phyloP scores from a whole-genome alignment of 1,284 basidiomycete species.

The Ustilago bromivora region DNA sequence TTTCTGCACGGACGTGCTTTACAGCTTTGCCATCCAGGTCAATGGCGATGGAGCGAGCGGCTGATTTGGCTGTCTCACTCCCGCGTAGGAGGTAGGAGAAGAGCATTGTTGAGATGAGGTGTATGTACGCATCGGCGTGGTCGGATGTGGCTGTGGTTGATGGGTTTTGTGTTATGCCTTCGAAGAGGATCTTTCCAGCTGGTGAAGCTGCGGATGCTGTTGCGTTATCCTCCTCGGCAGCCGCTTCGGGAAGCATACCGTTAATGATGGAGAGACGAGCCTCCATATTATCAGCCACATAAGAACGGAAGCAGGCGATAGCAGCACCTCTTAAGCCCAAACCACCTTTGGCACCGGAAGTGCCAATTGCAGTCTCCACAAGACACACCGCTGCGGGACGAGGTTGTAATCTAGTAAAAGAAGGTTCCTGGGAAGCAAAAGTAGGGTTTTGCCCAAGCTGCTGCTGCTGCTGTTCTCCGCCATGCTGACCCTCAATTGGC shows the following conservation, averaged over 20 bases:
- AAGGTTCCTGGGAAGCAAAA: constrained; percentile 8
- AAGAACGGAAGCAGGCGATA: constrained; percentile 60
- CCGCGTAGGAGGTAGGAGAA: constrained; percentile 73
- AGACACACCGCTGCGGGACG: constrained; percentile 50
- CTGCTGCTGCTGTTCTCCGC: constrained; percentile 12
- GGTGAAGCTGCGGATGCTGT: constrained; percentile 31
- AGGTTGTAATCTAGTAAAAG: constrained; percentile 46
- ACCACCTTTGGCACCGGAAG: constrained; percentile 50
- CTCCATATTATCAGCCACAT: constrained; percentile 70
- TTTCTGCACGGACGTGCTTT: constrained; percentile 19
- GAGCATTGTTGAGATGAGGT: constrained; percentile 58
- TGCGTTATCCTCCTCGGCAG: constrained; percentile 6
- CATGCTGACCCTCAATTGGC: not conserved
- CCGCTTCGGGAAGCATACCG: constrained; percentile 71
- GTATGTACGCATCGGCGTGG: constrained; percentile 72
- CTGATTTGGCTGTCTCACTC: constrained; percentile 73
- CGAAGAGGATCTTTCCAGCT: constrained; percentile 73
- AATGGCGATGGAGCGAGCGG: constrained; percentile 72
- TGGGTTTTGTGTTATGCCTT: constrained; percentile 72
- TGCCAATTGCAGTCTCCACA: constrained; percentile 54
- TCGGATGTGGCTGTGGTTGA: constrained; percentile 40
- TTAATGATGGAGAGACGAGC: constrained; percentile 72
- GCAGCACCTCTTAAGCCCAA: constrained; percentile 60
- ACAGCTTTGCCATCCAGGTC: constrained; percentile 60
- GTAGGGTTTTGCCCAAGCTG: constrained; percentile 11